Percentiles rank a stretch among this genome's conserved stretches.
Conservation (phyloP, 164 flowering plant species). For the Sextonia rubra region DNA sequence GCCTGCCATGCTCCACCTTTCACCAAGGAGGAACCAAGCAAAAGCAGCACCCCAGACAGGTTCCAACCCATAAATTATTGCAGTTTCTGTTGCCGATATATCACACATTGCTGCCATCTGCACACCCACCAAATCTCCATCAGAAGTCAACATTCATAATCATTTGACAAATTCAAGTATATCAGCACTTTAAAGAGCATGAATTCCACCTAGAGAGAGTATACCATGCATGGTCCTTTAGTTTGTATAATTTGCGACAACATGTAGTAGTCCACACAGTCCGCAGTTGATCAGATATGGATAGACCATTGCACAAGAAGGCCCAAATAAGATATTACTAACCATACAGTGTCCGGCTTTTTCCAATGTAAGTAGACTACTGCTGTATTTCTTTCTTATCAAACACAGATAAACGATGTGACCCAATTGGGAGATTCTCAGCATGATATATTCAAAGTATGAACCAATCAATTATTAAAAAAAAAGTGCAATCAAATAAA, state of each 20-base stretch:
- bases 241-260: neutral
- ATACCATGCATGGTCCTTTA: neutral
- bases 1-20: slow-evolving; percentile 77
- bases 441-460: neutral
- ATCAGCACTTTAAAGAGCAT: neutral
- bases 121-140: neutral
- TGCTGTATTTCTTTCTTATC: neutral
- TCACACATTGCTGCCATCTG: slow-evolving; percentile 87
- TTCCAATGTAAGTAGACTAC: neutral
- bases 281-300: neutral
- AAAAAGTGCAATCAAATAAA: neutral
- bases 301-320: neutral
- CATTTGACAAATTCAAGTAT: neutral
- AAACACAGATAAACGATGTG: no score
- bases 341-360: neutral
- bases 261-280: neutral
- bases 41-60: slow-evolving; percentile 96
- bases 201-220: no score
- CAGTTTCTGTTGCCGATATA: slow-evolving; percentile 85
- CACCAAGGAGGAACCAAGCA: slow-evolving; percentile 91
- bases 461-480: no score
- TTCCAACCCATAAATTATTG: slow-evolving; percentile 79
- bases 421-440: neutral
- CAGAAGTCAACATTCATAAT: neutral
- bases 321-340: neutral